These are phyloP conservation scores for Monosporascus sp. DNA, from an alignment of 2,329 filamentous ascomycete species.

Conservation along the genomic window DNA sequence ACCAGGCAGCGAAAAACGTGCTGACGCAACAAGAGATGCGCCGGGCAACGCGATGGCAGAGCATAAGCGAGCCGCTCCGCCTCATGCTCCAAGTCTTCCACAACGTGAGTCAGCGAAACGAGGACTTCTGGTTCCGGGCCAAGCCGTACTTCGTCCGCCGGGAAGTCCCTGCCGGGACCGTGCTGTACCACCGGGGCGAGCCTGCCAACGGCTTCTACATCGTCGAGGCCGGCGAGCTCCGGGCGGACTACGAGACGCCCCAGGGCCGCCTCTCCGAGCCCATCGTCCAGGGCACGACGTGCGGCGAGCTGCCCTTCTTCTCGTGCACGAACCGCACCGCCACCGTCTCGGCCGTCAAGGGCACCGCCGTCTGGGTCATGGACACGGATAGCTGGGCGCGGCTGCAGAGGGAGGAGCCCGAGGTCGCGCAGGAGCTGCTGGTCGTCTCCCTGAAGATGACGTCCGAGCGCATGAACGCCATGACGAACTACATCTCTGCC, in stretches of 20 bases:
- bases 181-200: slow-evolving; percentile 76
- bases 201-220: slow-evolving; percentile 81
- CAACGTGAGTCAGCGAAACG: slow-evolving; percentile 75
- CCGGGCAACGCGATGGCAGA: slow-evolving; percentile 66
- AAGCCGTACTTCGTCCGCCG: slow-evolving; percentile 69
- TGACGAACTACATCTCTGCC: slow-evolving; percentile 47
- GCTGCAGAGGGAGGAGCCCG: slow-evolving; percentile 66
- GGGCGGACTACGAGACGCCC: slow-evolving; percentile 84
- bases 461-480: slow-evolving; percentile 79
- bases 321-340: slow-evolving; percentile 83
- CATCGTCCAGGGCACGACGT: slow-evolving; percentile 90
- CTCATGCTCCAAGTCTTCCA: slow-evolving; percentile 96
- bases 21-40: slow-evolving; percentile 61
- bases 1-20: slow-evolving; percentile 70
- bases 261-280: slow-evolving; percentile 87
- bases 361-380: slow-evolving; percentile 79
- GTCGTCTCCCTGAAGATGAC: slow-evolving; percentile 89
- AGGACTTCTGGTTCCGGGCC: slow-evolving; percentile 91
- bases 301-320: slow-evolving; percentile 95
- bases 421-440: slow-evolving; percentile 78
- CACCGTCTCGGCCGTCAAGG: slow-evolving; percentile 76
- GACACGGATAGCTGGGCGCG: slow-evolving; percentile 64
- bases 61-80: slow-evolving; percentile 83
- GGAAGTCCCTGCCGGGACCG: slow-evolving; percentile 61
- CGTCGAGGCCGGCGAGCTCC: slow-evolving; percentile 80